Conservation (phyloP, 108 stramenopile genomes). For the Nitzschia inconspicua region DNA sequence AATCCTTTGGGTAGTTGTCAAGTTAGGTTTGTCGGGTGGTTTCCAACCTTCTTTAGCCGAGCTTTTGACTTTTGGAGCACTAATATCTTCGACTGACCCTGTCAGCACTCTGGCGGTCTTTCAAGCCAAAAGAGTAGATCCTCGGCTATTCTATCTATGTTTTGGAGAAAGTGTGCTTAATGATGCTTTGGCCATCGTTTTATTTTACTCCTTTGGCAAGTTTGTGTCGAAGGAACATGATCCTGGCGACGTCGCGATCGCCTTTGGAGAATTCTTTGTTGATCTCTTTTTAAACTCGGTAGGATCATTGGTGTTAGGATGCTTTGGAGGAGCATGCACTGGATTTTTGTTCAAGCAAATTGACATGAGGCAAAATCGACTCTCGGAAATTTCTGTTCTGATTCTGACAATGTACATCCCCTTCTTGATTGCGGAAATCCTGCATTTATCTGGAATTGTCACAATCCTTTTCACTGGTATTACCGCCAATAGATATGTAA, state of each 20-base stretch:
- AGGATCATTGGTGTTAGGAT: constrained; percentile 59
- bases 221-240: constrained; percentile 46
- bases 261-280: constrained; percentile 36
- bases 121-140: constrained; percentile 77
- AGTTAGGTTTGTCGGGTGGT: constrained; percentile 25
- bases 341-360: constrained; percentile 69
- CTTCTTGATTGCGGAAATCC: constrained; percentile 66
- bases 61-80: constrained; percentile 67
- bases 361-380: constrained; percentile 41
- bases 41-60: constrained; percentile 58
- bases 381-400: constrained; percentile 62
- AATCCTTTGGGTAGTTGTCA: constrained; percentile 34
- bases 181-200: constrained; percentile 82
- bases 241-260: constrained; percentile 26
- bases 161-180: constrained; percentile 89
- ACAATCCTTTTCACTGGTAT: constrained; percentile 86
- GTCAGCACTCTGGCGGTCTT: constrained; percentile 84
- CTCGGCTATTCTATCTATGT: constrained; percentile 78
- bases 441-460: constrained; percentile 80
- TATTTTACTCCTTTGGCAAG: constrained; percentile 61
- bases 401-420: constrained; percentile 70
- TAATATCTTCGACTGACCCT: constrained; percentile 86
- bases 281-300: constrained; percentile 61
- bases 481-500: constrained; percentile 51
- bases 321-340: constrained; percentile 31